Evolutionary conservation across 2,329 filamentous ascomycete species (phyloP).

Genomic region (Penicillium corylophilum): DNA sequence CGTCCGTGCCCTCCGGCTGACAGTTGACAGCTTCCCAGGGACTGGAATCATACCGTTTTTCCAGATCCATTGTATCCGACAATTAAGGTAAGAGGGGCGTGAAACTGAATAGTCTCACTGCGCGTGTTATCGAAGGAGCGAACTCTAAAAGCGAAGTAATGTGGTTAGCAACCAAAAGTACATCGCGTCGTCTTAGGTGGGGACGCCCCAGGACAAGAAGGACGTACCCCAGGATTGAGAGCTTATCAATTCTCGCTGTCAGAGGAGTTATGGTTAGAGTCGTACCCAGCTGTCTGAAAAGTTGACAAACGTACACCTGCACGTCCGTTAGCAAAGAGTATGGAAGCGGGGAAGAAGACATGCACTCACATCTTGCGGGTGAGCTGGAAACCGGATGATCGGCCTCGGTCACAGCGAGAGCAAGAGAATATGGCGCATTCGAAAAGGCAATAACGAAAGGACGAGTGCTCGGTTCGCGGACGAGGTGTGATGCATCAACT

Average conservation of each 20-base stretch:
- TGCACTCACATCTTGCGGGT: slow-evolving; percentile 18
- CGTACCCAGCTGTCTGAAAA: neutral
- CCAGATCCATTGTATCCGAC: slow-evolving; percentile 97
- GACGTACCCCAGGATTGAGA: slow-evolving; percentile 72
- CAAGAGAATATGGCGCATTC: neutral
- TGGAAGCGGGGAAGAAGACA: slow-evolving; percentile 1
- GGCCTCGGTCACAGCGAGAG: neutral
- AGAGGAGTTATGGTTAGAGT: slow-evolving; percentile 5
- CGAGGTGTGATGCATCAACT: slow-evolving; percentile 17
- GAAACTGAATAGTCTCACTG: slow-evolving; percentile 80
- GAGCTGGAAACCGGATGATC: neutral
- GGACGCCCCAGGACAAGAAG: neutral
- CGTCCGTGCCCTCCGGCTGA: neutral
- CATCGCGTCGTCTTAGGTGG: neutral
- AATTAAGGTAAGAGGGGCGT: slow-evolving; percentile 88
- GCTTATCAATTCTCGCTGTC: slow-evolving; percentile 79
- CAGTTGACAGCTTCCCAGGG: neutral
- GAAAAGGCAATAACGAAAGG: neutral
- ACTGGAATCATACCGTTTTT: slow-evolving; percentile 64
- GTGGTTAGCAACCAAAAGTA: neutral
- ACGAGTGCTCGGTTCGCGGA: slow-evolving; percentile 14
- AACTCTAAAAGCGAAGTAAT: slow-evolving; percentile 47
- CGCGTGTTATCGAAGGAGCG: slow-evolving; percentile 80
- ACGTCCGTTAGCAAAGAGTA: slow-evolving; percentile 15
- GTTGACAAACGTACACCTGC: slow-evolving; percentile 33